A percentile compares a stretch with the other conserved stretches of the same genome.
Evolutionary conservation across 257 asterid genomes (phyloP).

Genomic region (Solanum peruvianum): DNA sequence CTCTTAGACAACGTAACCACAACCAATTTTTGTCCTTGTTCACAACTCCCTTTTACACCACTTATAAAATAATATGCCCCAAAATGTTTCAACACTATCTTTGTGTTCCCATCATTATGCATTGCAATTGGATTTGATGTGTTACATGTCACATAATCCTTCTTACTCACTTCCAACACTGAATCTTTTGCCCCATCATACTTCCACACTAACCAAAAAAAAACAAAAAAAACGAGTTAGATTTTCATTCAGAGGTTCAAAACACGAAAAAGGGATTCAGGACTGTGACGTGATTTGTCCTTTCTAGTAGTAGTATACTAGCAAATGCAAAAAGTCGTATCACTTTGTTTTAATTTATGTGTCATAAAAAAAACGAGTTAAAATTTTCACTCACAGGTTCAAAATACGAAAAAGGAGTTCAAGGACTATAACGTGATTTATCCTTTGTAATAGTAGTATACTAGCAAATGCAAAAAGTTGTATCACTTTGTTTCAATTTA

Average conservation of each 20-base stretch:
- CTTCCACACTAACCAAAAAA: constrained; percentile 36
- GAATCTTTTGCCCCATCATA: constrained; percentile 46
- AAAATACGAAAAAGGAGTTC: too few species aligned
- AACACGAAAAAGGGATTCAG: neutral
- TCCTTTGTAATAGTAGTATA: too few species aligned
- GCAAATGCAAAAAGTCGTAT: too few species aligned
- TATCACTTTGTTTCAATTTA: too few species aligned
- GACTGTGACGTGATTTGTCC: too few species aligned
- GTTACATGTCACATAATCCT: constrained; percentile 64
- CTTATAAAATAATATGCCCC: constrained; percentile 79
- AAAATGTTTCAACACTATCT: constrained; percentile 41
- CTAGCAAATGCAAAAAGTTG: too few species aligned
- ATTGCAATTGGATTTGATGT: constrained; percentile 39
- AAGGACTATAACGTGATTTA: too few species aligned
- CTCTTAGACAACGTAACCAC: constrained; percentile 52
- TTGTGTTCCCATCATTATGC: constrained; percentile 38
- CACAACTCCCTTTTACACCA: constrained; percentile 56
- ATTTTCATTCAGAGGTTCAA: neutral
- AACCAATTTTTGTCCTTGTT: constrained; percentile 59
- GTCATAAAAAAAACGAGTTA: too few species aligned
- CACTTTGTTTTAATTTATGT: too few species aligned
- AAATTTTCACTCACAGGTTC: too few species aligned
- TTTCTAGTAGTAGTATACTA: too few species aligned
- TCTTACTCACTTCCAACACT: constrained; percentile 48
- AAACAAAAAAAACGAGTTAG: neutral